Percentiles rank a stretch among this genome's conserved stretches.
These are phyloP conservation scores for Neurospora sublineolata DNA, from an alignment of 495 filamentous ascomycete species.

Conservation along the genomic window DNA sequence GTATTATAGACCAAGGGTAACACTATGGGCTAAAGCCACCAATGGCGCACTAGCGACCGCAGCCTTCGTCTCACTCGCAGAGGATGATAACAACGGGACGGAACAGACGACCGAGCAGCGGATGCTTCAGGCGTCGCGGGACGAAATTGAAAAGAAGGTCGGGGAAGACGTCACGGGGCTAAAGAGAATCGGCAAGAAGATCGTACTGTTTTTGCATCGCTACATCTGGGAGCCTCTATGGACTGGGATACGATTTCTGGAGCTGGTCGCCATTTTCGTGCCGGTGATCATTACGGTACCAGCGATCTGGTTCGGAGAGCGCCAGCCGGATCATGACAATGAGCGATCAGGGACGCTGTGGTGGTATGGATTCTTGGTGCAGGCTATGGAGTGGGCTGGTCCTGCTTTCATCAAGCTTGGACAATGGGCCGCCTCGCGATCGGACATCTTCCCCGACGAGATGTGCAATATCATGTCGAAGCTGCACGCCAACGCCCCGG, in stretches of 20 bases:
- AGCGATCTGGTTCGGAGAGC: constrained; percentile 62
- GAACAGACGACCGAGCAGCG: constrained; percentile 66
- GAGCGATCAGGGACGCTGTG: constrained; percentile 73
- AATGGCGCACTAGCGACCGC: constrained; percentile 38
- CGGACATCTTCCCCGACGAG: constrained; percentile 93
- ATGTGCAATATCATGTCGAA: constrained; percentile 91
- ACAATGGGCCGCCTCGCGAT: constrained; percentile 96
- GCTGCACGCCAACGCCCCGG: constrained; percentile 85
- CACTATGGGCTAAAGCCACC: constrained; percentile 13
- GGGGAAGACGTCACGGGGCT: constrained; percentile 47
- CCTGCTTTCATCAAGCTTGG: constrained; percentile 99
- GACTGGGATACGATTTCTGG: constrained; percentile 74
- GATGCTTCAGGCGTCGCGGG: constrained; percentile 71
- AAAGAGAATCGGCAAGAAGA: constrained; percentile 36
- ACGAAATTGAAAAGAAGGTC: constrained; percentile 60
- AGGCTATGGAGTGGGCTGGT: constrained; percentile 83
- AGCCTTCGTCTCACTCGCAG: constrained; percentile 63
- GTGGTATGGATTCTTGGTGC: constrained; percentile 91
- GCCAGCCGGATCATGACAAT: constrained; percentile 47
- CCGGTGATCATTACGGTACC: constrained; percentile 77
- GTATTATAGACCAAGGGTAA: constrained; percentile 10
- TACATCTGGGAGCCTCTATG: constrained; percentile 81
- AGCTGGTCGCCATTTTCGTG: constrained; percentile 78
- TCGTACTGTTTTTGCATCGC: constrained; percentile 52
- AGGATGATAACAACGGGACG: constrained; percentile 45